Base-by-base conservation (phyloP, 768 basidiomycete species). In the Lactifluus volemus region DNA sequence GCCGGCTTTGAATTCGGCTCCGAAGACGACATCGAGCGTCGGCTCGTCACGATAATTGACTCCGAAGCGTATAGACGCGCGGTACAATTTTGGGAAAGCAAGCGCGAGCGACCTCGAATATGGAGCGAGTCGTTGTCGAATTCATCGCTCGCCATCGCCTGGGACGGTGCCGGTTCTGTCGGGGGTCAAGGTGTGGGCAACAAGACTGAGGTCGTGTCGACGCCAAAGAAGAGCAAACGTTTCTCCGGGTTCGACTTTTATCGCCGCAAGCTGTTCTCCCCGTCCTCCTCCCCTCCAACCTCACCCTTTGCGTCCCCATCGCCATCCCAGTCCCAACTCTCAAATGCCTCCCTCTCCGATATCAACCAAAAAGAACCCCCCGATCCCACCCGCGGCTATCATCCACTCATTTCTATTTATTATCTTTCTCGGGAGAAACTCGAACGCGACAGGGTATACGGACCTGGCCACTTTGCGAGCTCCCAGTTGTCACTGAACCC, bases 171-270 rank as follows among this genome's bases (percentile, higher is more conserved):
- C 47, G 76, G 72, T 54, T 67, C 73, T 7, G 67, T 70, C 78
- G 69, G 77, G 75, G 68, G 77, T 77, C 45, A 58, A 50, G 39
- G 19, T 44, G 42, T 50, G 32, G 60, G 50, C 12, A 67, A 67
- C 52, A 62, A 64, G 41, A 29, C 34, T 2, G 51, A 53, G 17
- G 12, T n/a, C 17, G 34, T 10, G 36, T 70, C 71, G 1, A 69
- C 72, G 36, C 69, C 72, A 58, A 83, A 84, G 75, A 88, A 86
- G 69, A 78, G 79, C 21, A 90, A 86, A 70, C 82, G 96, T n/a
- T 98, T 98, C 72, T 93, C 90, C 12, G 96, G 88, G 2, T 90
- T 99, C 69, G 95, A 97, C 69, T 97, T 93, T 68, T 96, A 95
- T 69, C 83, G 90, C 42, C 83, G 88, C 68, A 98, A 95, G 73